Base-by-base conservation (phyloP, 169 alveolate species). In the Cryptosporidium ryanae region DNA sequence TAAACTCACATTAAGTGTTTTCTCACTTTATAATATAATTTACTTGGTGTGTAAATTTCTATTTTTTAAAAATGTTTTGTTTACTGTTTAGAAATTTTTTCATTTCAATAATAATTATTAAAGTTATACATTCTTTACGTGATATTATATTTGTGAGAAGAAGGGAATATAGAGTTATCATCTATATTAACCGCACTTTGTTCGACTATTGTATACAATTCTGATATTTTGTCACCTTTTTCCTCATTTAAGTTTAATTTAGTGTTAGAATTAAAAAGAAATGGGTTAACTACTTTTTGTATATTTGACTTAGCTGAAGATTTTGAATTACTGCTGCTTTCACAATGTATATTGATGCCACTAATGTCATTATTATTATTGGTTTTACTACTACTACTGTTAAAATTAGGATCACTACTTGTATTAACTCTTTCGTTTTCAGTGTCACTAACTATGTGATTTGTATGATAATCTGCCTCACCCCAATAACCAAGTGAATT, bases 401-500 rank as follows among this genome's bases (percentile, higher is more conserved):
- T 38, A 38, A 38, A 38, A 38, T 38, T 38, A 6, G 46, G 8
- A 38, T 38, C 46, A 38, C 8, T 4, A 38, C 46, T 38, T 38
- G 46, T 38, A 10, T 38, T 64, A 15, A 1, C n/a, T 17, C 7
- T 64, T 64, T 64, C 76, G n/a, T 4, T 34, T 3, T 5, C 23
- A 34, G 25, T 29, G 15, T 54, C 84, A 15, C 31, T 32, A 0
- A 52, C 17, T 0, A 21, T 17, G 21, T 27, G 38, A 7, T 50
- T 66, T 6, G 67, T 54, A 34, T 70, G 32, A 1, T 54, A 21
- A 32, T 70, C 84, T 17, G 57, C 15, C 57, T 70, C 84, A 18
- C 84, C 84, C 84, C 84, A 70, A 29, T 70, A 70, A 70, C 34
- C 55, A 32, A 31, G 21, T 29, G 43, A 15, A 5, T 48, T 46